Evolutionary conservation across 139 green algal species (phyloP), one percentile per base, ranked within the genome.

Genomic region (Yamagishiella unicocca): DNA sequence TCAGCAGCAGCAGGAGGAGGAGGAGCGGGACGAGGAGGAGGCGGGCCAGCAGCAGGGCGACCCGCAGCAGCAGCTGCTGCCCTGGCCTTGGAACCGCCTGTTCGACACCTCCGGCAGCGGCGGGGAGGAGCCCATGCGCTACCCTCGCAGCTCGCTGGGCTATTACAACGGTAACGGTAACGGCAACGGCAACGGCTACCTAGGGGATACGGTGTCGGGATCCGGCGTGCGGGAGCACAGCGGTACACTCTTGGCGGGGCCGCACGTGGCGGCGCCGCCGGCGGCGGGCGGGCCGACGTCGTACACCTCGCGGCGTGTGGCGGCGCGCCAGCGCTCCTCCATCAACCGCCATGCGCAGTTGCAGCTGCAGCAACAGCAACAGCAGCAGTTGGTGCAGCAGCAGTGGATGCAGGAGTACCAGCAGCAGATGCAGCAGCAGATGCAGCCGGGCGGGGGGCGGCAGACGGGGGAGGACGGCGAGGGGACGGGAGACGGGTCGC

Each of bases 51-150:
- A 4, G 70, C 70, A 9, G 70, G 66, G 35, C 66, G 35, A 31
- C 29, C 62, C 33, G 31, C 66, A 21, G 66, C 31, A 29, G 50
- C 31, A 29, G 31, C 53, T 33, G 37, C 29, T 85, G 78, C 78
- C 78, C n/a, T 85, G 78, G 78, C 78, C 78, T 29, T 85, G 78
- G 78, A 64, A 31, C 61, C 58, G 61, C 5, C 10, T 50, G 40
- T 53, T 29, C 4, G 31, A 22, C 45, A 2, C 7, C 31, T 4
- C 46, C 78, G 40, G 21, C 61, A 22, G 55, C 12, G 62, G 42
- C 45, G 25, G 42, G 50, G 22, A 29, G 31, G 7, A 35, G 29
- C 37, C 38, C 38, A 33, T 27, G 62, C 31, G 21, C 62, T 12
- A 71, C 29, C 21, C 62, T 71, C 12, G 58, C 25, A 27, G n/a